Base-by-base conservation (phyloP, 1,284 basidiomycete species). In the Cerioporus squamosus region DNA sequence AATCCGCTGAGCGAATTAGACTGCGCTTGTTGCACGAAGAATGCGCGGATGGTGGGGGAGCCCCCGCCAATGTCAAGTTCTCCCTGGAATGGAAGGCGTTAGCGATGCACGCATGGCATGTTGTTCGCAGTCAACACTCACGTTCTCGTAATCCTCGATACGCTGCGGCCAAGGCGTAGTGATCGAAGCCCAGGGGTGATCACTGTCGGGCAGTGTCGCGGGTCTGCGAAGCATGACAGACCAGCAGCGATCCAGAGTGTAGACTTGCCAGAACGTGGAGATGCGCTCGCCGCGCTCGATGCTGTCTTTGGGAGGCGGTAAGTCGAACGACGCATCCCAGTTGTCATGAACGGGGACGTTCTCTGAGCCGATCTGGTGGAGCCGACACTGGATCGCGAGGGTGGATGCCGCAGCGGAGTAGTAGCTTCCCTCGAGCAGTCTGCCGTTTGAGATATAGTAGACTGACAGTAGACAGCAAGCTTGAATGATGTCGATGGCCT, bases 381-480 rank as follows among this genome's bases (percentile, higher is more conserved):
- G 79, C 8, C 86, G 85, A 66, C 80, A 86, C 66, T 90, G 88
- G 23, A 90, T 73, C 12, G 85, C 83, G 45, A 92, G 74, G 14
- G 86, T 79, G 1, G 86, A 84, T 0, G 89, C 90, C 0, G 86
- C 83, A 59, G 84, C 85, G 1, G 84, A 82, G 68, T 91, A 86
- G 68, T 87, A 88, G 65, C 85, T 85, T 8, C 90, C 90, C 68
- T 93, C 90, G 20, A 87, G 71, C 5, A 87, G 74, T 33, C 90
- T 82, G 8, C 88, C 90, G 63, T 87, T 90, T 31, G 87, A 83
- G 31, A 90, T 75, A 71, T 88, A 90, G 71, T 92, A 92, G 56
- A 85, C 70, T 10, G 91, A 85, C 48, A 93, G 72, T 22, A 93
- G 76, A 67, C 87, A 90, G 8, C 86, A 87, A 2, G 87, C 86